Evolutionary conservation across 306 rosid species (phyloP), one percentile per base, ranked within the genome.

Genomic region (Vachellia collinsii): DNA sequence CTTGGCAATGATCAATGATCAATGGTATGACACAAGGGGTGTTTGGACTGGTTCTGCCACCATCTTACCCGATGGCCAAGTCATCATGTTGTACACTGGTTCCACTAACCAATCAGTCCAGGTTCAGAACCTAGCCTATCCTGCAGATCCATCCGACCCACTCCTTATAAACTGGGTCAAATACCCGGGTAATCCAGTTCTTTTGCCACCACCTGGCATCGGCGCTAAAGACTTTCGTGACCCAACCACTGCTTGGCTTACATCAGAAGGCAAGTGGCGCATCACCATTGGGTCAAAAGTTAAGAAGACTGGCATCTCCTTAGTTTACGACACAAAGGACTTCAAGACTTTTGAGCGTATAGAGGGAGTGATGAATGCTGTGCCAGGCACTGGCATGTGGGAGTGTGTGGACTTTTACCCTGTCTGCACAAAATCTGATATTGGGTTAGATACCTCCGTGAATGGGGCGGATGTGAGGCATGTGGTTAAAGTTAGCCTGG

Each of bases 11-110:
- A 82, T 85, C 1, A 86, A 90, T 0, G 98, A 94, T 53, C 68
- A 92, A 14, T 94, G 98, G 98, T 92, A 91, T 36, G 98, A 94
- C 82, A 19, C 54, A 37, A 86, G 82, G 20, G 98, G 98, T 13
- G 97, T 91, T 10, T 94, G 97, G 97, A 89, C 97, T 0, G 98
- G 98, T 19, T 94, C 98, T 19, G 97, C 98, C 75, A 92, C 98
- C 53, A 76, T 92, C 80, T 88, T 94, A 63, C 89, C 86, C 0
- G 81, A 89, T 72, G 97, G 79, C 51, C 76, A 80, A 77, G 77
- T 94, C 29, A 53, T 88, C 87, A 91, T 94, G 98, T 78, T 94
- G 11, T 94, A 94, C 89, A 94, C 98, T 0, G 98, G 98, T 56
- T 91, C 91, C 63, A 91, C 97, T 80, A 91, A 89, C 7, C 88